Percentiles rank a stretch among this genome's conserved stretches.
These are phyloP conservation scores for Helichrysum umbraculigerum DNA, from an alignment of 129 eudicot species.

Conservation along the genomic window DNA sequence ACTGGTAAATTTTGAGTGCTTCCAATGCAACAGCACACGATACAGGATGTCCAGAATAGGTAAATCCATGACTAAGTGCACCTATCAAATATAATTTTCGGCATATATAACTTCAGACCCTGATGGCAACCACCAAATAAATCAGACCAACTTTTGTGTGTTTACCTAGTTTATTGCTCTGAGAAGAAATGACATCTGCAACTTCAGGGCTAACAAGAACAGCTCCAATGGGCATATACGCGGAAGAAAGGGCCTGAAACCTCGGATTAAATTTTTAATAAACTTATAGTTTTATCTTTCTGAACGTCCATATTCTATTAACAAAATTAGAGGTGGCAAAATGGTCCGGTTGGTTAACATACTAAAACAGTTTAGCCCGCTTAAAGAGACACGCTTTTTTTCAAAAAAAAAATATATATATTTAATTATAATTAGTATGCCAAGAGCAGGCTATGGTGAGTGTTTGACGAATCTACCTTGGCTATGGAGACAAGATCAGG, in stretches of 20 bases:
- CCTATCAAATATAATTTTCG: slow-evolving; percentile 37
- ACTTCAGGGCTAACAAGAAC: slow-evolving; percentile 79
- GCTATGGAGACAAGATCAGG: slow-evolving; percentile 94
- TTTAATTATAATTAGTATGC: neutral
- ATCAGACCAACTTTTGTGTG: neutral
- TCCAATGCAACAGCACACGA: slow-evolving; percentile 95
- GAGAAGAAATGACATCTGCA: slow-evolving; percentile 77
- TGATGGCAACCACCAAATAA: slow-evolving; percentile 14
- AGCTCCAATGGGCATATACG: slow-evolving; percentile 96
- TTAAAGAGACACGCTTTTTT: neutral
- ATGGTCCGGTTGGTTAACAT: neutral
- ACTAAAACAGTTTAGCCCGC: neutral
- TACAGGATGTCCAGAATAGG: slow-evolving; percentile 96
- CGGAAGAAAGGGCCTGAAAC: slow-evolving; percentile 88
- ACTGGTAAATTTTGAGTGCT: slow-evolving; percentile 85
- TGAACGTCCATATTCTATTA: neutral
- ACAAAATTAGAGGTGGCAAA: neutral
- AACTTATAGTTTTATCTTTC: neutral
- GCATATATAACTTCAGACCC: slow-evolving; percentile 7
- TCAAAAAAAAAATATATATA: neutral
- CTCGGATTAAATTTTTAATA: neutral
- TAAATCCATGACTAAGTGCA: slow-evolving; percentile 80
- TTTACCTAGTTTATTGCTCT: slow-evolving; percentile 87
- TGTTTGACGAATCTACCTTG: slow-evolving; percentile 50
- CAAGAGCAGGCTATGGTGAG: neutral